Evolutionary conservation across 352 stramenopile genomes (phyloP).

Genomic region (Pythium phragmiticola): DNA sequence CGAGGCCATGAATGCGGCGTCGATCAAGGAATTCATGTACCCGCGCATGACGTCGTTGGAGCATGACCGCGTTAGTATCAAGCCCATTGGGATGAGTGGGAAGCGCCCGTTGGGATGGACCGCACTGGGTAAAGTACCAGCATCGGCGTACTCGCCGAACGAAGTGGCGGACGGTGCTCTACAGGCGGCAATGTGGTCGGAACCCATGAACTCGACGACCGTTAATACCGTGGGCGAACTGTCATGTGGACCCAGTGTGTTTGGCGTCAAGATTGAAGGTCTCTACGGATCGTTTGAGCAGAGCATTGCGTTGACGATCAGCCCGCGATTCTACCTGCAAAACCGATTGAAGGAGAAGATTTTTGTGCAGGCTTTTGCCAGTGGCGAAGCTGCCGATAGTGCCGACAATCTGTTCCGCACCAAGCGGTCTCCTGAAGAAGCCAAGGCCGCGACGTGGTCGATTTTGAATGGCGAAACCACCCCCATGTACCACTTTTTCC

Average conservation of each 20-base stretch:
- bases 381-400: conserved; percentile 55
- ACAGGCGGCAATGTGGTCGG: conserved; percentile 69
- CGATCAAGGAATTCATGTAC: conserved; percentile 44
- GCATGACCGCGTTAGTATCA: conserved; percentile 70
- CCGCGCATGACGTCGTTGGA: conserved; percentile 60
- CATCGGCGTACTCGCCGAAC: conserved; percentile 45
- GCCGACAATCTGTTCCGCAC: conserved; percentile 67
- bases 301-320: conserved; percentile 74
- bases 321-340: conserved; percentile 79
- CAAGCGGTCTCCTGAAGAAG: conserved; percentile 61
- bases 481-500: conserved; percentile 75
- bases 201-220: conserved; percentile 80
- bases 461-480: conserved; percentile 64
- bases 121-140: conserved; percentile 49
- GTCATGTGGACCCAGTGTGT: conserved; percentile 68
- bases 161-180: conserved; percentile 59
- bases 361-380: conserved; percentile 71
- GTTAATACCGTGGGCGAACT: conserved; percentile 86
- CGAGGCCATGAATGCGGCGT: conserved; percentile 38
- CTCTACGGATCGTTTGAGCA: conserved; percentile 80
- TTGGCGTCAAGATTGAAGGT: conserved; percentile 80
- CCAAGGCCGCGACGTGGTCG: conserved; percentile 46
- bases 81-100: conserved; percentile 47
- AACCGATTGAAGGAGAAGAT: conserved; percentile 82
- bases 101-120: conserved; percentile 59